A percentile compares a stretch with the other conserved stretches of the same genome.
phyloP scores from a whole-genome alignment of 345 rosid genomes.

The Hevea brasiliensis region DNA sequence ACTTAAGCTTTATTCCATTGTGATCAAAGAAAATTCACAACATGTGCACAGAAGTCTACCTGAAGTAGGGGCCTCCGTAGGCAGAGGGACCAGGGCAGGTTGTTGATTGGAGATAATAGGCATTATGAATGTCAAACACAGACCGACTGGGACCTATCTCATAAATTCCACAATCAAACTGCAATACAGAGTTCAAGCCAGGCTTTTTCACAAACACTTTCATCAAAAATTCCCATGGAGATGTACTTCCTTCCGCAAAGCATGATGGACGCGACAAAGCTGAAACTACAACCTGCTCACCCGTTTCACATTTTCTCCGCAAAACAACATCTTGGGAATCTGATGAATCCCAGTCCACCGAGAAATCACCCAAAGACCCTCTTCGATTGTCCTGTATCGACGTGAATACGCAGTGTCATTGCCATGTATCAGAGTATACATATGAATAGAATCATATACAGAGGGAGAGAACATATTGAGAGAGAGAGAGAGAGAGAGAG shows the following conservation, averaged over 20 bases:
- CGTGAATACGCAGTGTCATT: not conserved
- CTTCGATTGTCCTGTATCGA: conserved; percentile 37
- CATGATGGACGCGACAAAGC: conserved; percentile 50
- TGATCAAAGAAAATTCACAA: not conserved
- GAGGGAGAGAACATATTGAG: too few species aligned
- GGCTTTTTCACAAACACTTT: conserved; percentile 74
- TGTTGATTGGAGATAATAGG: conserved; percentile 40
- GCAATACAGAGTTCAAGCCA: conserved; percentile 60
- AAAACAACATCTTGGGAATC: conserved; percentile 60
- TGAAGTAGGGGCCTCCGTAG: conserved; percentile 52
- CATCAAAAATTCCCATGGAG: conserved; percentile 56
- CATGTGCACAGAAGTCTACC: conserved; percentile 34
- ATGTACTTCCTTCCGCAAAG: conserved; percentile 18
- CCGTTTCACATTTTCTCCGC: conserved; percentile 54
- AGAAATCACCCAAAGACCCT: conserved; percentile 52
- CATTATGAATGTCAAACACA: conserved; percentile 43
- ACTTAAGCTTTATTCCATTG: not conserved
- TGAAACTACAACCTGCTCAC: conserved; percentile 80
- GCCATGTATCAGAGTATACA: too few species aligned
- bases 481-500: not conserved
- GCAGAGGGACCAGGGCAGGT: conserved; percentile 30
- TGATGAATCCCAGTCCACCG: conserved; percentile 54
- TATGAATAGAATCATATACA: too few species aligned
- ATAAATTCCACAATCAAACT: conserved; percentile 58
- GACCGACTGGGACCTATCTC: conserved; percentile 27